phyloP scores from a whole-genome alignment of 495 filamentous ascomycete species.

The Tuber borchii region DNA sequence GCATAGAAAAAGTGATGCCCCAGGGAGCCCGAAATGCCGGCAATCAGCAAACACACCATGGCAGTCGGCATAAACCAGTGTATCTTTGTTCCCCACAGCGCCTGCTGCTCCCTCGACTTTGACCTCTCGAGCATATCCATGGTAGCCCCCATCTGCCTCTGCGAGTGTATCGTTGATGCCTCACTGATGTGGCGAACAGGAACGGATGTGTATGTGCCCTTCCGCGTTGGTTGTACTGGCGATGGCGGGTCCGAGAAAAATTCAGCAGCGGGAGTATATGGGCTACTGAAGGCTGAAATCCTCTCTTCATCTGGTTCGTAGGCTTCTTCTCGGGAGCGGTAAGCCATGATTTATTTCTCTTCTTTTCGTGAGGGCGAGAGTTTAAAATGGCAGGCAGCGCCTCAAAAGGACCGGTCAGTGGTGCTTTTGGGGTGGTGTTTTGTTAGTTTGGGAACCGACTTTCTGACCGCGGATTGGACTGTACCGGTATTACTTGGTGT shows the following conservation, averaged over 20 bases:
- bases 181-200: conserved; percentile 17
- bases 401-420: not conserved
- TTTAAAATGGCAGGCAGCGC: not conserved
- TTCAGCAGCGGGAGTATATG: conserved; percentile 5
- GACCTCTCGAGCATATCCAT: conserved; percentile 12
- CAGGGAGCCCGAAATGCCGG: conserved; percentile 42
- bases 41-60: conserved; percentile 41
- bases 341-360: conserved; percentile 42
- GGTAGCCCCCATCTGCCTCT: conserved; percentile 7
- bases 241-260: conserved; percentile 12
- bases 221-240: conserved; percentile 8
- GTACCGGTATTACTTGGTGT: not conserved
- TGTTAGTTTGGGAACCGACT: not conserved
- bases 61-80: conserved; percentile 44
- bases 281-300: conserved; percentile 16
- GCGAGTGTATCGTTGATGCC: conserved; percentile 13
- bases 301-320: conserved; percentile 21
- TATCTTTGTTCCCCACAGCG: conserved; percentile 42
- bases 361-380: not conserved
- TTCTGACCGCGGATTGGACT: not conserved
- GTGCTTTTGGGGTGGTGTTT: not conserved
- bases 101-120: conserved; percentile 21
- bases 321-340: conserved; percentile 8
- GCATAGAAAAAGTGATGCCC: conserved; percentile 45
- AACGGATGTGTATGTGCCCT: conserved; percentile 5